A percentile compares a stretch with the other conserved stretches of the same genome.
phyloP scores from a whole-genome alignment of 148 eudicot genomes.

The Agrostemma githago region DNA sequence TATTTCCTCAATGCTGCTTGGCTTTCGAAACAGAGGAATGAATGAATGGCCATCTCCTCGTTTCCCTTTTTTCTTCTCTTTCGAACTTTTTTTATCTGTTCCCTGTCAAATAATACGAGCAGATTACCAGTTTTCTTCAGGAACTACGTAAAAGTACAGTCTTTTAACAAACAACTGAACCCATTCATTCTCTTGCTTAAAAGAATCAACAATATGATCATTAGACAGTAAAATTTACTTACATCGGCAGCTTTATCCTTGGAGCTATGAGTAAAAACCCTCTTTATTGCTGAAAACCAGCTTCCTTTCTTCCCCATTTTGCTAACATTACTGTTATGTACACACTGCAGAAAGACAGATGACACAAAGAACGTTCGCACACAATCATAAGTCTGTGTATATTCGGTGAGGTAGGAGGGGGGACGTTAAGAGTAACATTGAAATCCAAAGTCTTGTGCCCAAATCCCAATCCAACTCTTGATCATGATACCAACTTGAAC shows the following conservation, averaged over 20 bases:
- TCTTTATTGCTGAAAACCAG: conserved; percentile 96
- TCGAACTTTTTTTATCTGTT: conserved; percentile 54
- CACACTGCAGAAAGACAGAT: conserved; percentile 29
- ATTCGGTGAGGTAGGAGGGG: too few relatives aligned
- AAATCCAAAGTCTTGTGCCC: neutral
- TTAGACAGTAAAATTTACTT: conserved; percentile 28
- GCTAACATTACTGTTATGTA: conserved; percentile 58
- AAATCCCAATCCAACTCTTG: neutral
- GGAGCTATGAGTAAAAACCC: conserved; percentile 67
- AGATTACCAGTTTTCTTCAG: neutral
- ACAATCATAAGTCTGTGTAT: too few relatives aligned
- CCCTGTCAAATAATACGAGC: conserved; percentile 33
- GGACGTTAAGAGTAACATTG: too few relatives aligned
- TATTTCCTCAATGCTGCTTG: conserved; percentile 95
- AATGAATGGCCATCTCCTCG: conserved; percentile 72
- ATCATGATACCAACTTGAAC: neutral
- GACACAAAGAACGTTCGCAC: conserved; percentile 11
- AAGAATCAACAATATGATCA: neutral
- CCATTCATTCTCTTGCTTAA: neutral
- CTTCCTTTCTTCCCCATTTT: conserved; percentile 96
- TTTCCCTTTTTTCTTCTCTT: conserved; percentile 68
- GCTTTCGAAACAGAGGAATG: conserved; percentile 70
- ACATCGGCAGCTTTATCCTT: conserved; percentile 75
- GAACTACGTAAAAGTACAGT: neutral
- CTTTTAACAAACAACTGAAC: neutral